Percentiles rank a stretch among this genome's conserved stretches.
Conservation (phyloP, 208 protist genomes). For the Entamoeba moshkovskii region DNA sequence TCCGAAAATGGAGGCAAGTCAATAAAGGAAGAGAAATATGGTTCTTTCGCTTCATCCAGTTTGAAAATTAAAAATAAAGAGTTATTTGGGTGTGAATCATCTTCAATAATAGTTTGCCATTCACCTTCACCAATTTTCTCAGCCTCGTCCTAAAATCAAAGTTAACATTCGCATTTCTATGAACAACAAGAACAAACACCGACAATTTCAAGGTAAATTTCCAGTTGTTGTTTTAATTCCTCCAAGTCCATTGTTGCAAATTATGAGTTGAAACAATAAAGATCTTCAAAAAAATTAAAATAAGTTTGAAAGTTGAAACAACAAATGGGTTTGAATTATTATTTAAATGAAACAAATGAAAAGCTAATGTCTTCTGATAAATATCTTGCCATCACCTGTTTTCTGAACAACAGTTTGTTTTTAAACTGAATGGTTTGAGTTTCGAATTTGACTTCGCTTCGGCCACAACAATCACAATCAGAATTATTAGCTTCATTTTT, state of each 20-base stretch:
- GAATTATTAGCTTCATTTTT: no score
- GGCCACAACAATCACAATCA: no score
- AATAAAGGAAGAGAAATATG: background rate
- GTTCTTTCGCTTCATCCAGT: background rate
- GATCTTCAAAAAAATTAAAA: no score
- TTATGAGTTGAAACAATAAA: no score
- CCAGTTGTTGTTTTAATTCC: background rate
- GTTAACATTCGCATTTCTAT: background rate
- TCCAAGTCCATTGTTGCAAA: background rate
- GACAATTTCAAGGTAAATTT: background rate
- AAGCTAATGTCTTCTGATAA: no score
- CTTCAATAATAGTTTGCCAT: background rate
- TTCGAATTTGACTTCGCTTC: no score
- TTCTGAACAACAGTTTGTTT: no score
- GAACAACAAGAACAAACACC: background rate
- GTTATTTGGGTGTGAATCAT: background rate
- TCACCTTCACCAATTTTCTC: background rate
- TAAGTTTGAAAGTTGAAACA: no score
- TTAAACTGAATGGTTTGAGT: no score
- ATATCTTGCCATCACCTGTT: no score
- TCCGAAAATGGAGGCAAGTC: background rate
- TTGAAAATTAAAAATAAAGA: background rate
- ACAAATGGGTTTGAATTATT: no score
- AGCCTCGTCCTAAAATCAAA: background rate
- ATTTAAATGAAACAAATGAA: no score